Evolutionary conservation across 192 early-diverging fungal genomes (phyloP), one percentile per base, ranked within the genome.

Genomic region (Lobosporangium transversale): DNA sequence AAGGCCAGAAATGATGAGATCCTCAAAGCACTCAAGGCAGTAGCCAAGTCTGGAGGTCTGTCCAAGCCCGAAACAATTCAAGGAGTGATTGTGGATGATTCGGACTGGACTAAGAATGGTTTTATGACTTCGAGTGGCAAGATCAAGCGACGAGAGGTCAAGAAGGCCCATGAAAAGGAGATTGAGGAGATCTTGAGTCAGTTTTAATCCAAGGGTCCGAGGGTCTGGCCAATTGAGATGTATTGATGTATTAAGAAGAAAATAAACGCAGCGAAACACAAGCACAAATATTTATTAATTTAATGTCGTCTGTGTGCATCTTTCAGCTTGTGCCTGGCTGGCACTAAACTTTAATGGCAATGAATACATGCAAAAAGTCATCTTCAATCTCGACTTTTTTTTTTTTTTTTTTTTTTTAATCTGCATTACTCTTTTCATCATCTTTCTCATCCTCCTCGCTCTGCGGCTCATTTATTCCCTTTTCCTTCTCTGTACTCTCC

Each of bases 41-140:
- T 83, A 24, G 92, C 84, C 33, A 87, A 87, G 66, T 9, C 61
- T 17, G 48, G 79, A 35, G 85, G 84, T 0, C 84, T 92, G 36
- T 89, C 87, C 43, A 68, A 73, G 29, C 86, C 88, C 1, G 93
- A 94, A 73, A 88, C 87, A 10, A 56, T 94, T 4, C 79, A 86
- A 15, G 81, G 80, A 21, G 82, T 80, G 20, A 53, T 94, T 24
- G 79, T 78, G 18, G 51, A 57, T 30, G 85, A 89, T 11, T 70
- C 79, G 21, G 91, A 93, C 85, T 94, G 91, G 55, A 80, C 82
- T 24, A 84, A 88, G 71, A 90, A 92, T 36, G 88, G 87, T 8
- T 79, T 91, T 61, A 75, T 91, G 83, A 94, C 92, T 8, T 89
- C 93, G 47, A 91, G 91, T 29, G 88, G 87, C 76, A 93, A 94